Percentiles rank a stretch among this genome's conserved stretches.
Evolutionary conservation across 2,329 filamentous ascomycete species (phyloP).

Genomic region (Monilinia fructicola): DNA sequence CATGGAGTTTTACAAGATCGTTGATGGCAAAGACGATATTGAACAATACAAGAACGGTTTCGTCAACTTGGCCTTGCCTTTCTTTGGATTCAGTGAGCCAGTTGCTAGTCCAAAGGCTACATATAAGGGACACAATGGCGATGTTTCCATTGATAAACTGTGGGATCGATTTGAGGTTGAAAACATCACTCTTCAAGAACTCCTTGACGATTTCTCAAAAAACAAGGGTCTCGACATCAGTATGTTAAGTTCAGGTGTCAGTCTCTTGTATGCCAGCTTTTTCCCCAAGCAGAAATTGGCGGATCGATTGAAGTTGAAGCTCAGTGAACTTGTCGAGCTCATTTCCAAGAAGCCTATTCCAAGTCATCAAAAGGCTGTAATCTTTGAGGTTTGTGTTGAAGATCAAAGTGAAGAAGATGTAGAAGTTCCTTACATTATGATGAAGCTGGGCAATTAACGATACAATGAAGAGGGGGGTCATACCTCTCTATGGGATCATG

Average conservation of each 20-base stretch:
- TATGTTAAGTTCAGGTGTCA: constrained; percentile 98
- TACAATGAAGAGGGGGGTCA: background rate
- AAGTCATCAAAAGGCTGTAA: constrained; percentile 88
- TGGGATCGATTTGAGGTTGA: constrained; percentile 96
- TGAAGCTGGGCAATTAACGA: constrained; percentile 52
- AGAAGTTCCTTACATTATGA: constrained; percentile 94
- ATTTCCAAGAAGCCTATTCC: constrained; percentile 93
- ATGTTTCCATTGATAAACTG: constrained; percentile 87
- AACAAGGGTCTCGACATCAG: constrained; percentile 73
- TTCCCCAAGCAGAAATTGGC: constrained; percentile 75
- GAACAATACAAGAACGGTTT: constrained; percentile 99
- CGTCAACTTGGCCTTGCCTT: constrained; percentile 91
- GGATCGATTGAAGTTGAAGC: constrained; percentile 77
- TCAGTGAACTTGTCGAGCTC: constrained; percentile 82
- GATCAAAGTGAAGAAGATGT: constrained; percentile 89
- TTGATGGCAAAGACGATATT: constrained; percentile 93
- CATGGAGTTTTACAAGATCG: constrained; percentile 91
- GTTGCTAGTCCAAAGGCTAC: constrained; percentile 91
- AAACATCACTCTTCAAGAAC: constrained; percentile 80
- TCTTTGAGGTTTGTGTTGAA: constrained; percentile 93
- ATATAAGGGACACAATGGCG: constrained; percentile 76
- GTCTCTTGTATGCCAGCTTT: constrained; percentile 90
- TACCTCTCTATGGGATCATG: background rate
- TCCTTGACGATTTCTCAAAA: constrained; percentile 77
- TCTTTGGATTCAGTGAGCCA: constrained; percentile 98